Conservation (phyloP, 352 stramenopile genomes). For the Phytophthora cryptogea region DNA sequence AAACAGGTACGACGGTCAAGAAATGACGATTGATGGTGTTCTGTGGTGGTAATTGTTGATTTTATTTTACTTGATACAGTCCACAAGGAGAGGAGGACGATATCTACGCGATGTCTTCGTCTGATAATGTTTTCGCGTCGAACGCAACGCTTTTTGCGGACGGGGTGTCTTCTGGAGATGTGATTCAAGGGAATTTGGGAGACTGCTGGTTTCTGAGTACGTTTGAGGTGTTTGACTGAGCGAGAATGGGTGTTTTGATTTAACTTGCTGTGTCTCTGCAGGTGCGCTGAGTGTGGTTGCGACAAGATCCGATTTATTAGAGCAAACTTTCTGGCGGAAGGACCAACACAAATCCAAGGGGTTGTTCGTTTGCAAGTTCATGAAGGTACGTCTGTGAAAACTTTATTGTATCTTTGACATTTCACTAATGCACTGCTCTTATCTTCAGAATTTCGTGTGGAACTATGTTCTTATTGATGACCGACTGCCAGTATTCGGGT, state of each 20-base stretch:
- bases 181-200: constrained; percentile 89
- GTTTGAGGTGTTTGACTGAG: constrained; percentile 8
- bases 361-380: constrained; percentile 91
- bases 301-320: constrained; percentile 75
- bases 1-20: constrained; percentile 22
- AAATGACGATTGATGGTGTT: neutral
- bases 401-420: neutral
- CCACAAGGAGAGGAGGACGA: constrained; percentile 31
- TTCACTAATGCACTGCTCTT: neutral
- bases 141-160: constrained; percentile 79
- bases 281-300: constrained; percentile 89
- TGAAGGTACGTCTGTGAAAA: constrained; percentile 59
- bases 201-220: constrained; percentile 94
- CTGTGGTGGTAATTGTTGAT: constrained; percentile 1
- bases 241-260: constrained; percentile 1
- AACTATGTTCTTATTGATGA: constrained; percentile 94
- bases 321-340: constrained; percentile 80
- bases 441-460: constrained; percentile 83
- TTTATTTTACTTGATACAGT: constrained; percentile 6
- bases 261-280: constrained; percentile 17
- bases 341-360: constrained; percentile 79
- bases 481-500: constrained; percentile 83
- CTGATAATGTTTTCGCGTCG: constrained; percentile 54
- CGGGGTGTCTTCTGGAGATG: constrained; percentile 77
- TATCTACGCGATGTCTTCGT: constrained; percentile 18